Base-by-base conservation (phyloP, 1,139 yeast species). In the Kodamaea ohmeri region DNA sequence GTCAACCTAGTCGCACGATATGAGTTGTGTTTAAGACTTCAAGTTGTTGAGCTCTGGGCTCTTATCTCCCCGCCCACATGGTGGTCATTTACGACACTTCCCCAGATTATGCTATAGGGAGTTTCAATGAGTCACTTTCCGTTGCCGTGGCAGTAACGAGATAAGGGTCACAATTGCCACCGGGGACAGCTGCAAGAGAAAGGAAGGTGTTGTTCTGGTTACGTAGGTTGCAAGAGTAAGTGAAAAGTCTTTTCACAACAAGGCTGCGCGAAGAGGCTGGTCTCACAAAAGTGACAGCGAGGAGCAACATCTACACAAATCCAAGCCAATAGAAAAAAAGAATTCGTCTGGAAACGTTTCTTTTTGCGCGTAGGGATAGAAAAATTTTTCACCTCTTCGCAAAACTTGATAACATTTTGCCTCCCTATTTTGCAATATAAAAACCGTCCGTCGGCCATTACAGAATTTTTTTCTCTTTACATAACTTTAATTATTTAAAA, bases 361-460 rank as follows among this genome's bases (percentile, higher is more conserved):
- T 31, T 31, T n/a, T 31, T 31, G 34, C 26, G 21, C 11, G 19
- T 15, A 22, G 25, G 27, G 25, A 21, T 14, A 25, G 18, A 28
- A 37, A 36, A 38, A 34, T 18, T 38, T 38, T 34, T 34, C 41
- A 34, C 38, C 41, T 38, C 41, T 31, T 34, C 37, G 41, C 37
- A 38, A 29, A 34, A 30, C 20, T 19, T 21, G 25, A 22, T 32
- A 24, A 34, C 30, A 27, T 6, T 27, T 37, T 31, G 32, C 35
- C 35, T 30, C 37, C 40, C 25, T 13, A 16, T 25, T 11, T 9
- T 21, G 21, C 18, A 32, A 27, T 31, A 32, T 31, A 22, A 36
- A 32, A 25, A n/a, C 25, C 25, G 33, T 27, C 29, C 32, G 12
- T 21, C 25, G 24, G 35, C 36, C 18, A n/a, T 31, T 32, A 12